Conservation (phyloP, 2,329 filamentous ascomycete species). For the Coniosporium tulheliwenetii region DNA sequence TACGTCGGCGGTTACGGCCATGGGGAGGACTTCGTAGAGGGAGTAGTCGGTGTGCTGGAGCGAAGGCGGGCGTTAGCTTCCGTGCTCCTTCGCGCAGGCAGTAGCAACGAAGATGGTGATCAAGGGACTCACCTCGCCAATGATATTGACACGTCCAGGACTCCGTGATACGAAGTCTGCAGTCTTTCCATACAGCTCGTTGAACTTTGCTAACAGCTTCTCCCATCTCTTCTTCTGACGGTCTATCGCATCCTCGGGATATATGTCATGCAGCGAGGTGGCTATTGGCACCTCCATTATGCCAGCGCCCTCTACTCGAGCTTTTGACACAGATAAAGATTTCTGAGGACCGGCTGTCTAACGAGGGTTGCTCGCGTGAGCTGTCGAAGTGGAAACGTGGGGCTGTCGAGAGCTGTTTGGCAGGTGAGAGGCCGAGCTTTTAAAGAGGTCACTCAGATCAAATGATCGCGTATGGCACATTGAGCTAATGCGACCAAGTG, state of each 20-base stretch:
- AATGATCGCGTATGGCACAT: too few relatives aligned
- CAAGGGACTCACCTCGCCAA: slow-evolving; percentile 49
- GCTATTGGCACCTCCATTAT: slow-evolving; percentile 50
- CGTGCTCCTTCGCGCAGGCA: too few relatives aligned
- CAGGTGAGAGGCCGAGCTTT: too few relatives aligned
- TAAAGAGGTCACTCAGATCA: too few relatives aligned
- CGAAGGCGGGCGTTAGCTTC: slow-evolving; percentile 1
- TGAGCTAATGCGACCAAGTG: too few relatives aligned
- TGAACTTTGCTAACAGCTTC: slow-evolving; percentile 54
- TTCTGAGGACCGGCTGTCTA: too few relatives aligned
- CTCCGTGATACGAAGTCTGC: slow-evolving; percentile 78
- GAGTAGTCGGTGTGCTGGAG: slow-evolving; percentile 85
- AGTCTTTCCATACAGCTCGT: slow-evolving; percentile 48
- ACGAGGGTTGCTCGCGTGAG: too few relatives aligned
- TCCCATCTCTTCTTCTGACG: slow-evolving; percentile 63
- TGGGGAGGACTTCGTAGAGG: slow-evolving; percentile 86
- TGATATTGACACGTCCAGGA: slow-evolving; percentile 91
- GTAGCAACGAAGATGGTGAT: neutral
- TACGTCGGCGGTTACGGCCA: slow-evolving; percentile 85
- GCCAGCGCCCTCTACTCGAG: too few relatives aligned
- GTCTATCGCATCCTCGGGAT: slow-evolving; percentile 55
- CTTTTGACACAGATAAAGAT: too few relatives aligned
- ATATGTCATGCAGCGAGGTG: slow-evolving; percentile 64
- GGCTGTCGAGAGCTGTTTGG: too few relatives aligned
- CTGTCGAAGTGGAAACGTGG: too few relatives aligned